A percentile compares a stretch with the other conserved stretches of the same genome.
Evolutionary conservation across 352 stramenopile genomes (phyloP).

Genomic region (Globisporangium carolinianum): DNA sequence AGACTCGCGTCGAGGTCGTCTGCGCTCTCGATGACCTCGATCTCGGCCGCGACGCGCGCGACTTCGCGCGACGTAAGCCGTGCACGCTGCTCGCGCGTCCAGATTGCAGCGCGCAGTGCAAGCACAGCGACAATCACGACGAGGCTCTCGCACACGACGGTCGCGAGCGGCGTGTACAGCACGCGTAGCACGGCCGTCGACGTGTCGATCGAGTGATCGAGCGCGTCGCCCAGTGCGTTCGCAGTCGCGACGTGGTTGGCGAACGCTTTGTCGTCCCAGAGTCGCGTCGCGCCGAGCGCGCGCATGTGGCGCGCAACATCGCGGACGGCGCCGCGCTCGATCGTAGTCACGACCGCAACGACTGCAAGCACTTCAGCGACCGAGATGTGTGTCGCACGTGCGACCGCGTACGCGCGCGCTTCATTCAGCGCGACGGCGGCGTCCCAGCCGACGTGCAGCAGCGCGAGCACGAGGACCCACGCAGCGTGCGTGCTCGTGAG

Average conservation of each 20-base stretch:
- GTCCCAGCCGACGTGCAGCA: constrained; percentile 32
- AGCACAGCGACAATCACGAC: constrained; percentile 3
- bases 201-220: constrained; percentile 34
- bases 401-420: constrained; percentile 31
- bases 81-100: not conserved
- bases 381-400: constrained; percentile 30
- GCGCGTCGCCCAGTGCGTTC: constrained; percentile 47
- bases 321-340: constrained; percentile 22
- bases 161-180: constrained; percentile 27
- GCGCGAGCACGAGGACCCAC: constrained; percentile 43
- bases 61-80: constrained; percentile 1
- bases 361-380: constrained; percentile 28
- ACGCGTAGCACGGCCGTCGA: constrained; percentile 13
- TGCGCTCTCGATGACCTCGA: constrained; percentile 9
- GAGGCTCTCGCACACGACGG: constrained; percentile 25
- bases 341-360: constrained; percentile 17
- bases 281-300: constrained; percentile 28
- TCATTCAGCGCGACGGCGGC: constrained; percentile 23
- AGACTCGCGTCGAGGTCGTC: constrained; percentile 9
- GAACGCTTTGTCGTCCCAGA: constrained; percentile 29
- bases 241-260: constrained; percentile 18
- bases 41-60: constrained; percentile 2
- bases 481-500: constrained; percentile 25
- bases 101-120: constrained; percentile 4
- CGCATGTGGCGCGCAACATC: constrained; percentile 23